Conservation (phyloP, 495 filamentous ascomycete genomes). For the Usnea hakonensis region DNA sequence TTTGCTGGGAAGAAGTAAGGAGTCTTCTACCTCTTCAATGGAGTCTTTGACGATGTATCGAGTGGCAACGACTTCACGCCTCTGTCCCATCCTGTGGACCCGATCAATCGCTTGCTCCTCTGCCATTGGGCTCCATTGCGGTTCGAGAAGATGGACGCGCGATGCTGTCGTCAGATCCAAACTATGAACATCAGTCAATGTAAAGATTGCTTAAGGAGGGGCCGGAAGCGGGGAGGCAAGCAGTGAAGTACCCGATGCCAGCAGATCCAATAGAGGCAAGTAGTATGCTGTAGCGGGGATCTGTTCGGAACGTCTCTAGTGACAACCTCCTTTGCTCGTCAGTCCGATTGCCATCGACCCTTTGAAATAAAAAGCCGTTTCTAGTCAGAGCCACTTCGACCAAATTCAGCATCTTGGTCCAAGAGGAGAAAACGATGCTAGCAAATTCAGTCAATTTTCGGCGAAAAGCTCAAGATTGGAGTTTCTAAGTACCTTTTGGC, state of each 20-base stretch:
- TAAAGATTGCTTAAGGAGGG: background rate
- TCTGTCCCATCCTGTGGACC: conserved; percentile 35
- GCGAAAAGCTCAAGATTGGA: no score
- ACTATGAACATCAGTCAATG: background rate
- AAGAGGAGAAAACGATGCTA: background rate
- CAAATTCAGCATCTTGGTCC: background rate
- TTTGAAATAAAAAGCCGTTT: background rate
- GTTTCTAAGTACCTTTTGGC: no score
- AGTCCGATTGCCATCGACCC: background rate
- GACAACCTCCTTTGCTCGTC: background rate
- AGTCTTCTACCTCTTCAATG: conserved; percentile 40
- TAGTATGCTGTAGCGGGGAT: background rate
- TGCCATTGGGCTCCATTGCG: conserved; percentile 33
- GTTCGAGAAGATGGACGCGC: conserved; percentile 32
- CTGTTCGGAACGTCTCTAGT: background rate
- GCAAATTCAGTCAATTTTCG: background rate
- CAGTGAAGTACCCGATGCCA: background rate
- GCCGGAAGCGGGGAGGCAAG: background rate
- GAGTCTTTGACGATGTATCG: conserved; percentile 38
- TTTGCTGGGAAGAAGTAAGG: background rate
- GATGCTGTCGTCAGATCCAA: conserved; percentile 36
- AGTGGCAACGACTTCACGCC: conserved; percentile 32
- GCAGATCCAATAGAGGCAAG: background rate
- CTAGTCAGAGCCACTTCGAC: background rate
- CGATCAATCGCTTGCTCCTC: conserved; percentile 37